phyloP scores from a whole-genome alignment of 306 rosid species.

The Glycyrrhiza uralensis region DNA sequence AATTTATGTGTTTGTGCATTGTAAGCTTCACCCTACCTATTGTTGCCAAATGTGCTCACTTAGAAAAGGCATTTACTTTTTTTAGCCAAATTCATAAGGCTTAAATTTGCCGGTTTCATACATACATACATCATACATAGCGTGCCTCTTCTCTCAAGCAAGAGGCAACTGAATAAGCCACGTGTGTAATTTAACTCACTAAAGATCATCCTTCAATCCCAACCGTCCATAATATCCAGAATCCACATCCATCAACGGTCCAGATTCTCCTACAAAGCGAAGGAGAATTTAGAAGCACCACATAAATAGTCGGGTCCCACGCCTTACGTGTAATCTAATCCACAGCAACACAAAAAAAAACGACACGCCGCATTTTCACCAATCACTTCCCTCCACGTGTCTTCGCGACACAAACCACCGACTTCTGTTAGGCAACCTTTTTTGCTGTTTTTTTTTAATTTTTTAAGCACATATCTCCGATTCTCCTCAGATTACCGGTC shows the following conservation, averaged over 20 bases:
- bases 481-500: background rate
- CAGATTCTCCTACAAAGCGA: background rate
- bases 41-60: background rate
- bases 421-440: constrained; percentile 9
- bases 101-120: background rate
- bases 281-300: constrained; percentile 8
- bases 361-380: background rate
- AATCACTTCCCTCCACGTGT: constrained; percentile 27
- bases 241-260: background rate
- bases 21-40: no score
- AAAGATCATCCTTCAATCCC: background rate
- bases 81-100: constrained; percentile 7
- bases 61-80: background rate
- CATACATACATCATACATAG: no score
- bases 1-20: no score
- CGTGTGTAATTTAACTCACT: constrained; percentile 5
- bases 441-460: background rate
- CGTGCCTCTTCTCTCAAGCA: constrained; percentile 19
- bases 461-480: background rate
- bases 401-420: constrained; percentile 16
- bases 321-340: constrained; percentile 27
- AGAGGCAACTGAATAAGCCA: background rate
- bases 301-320: constrained; percentile 31
- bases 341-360: background rate
- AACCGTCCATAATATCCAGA: background rate